Conservation (phyloP, 1,139 yeast species). For the Debaryomyces psychrophilus region DNA sequence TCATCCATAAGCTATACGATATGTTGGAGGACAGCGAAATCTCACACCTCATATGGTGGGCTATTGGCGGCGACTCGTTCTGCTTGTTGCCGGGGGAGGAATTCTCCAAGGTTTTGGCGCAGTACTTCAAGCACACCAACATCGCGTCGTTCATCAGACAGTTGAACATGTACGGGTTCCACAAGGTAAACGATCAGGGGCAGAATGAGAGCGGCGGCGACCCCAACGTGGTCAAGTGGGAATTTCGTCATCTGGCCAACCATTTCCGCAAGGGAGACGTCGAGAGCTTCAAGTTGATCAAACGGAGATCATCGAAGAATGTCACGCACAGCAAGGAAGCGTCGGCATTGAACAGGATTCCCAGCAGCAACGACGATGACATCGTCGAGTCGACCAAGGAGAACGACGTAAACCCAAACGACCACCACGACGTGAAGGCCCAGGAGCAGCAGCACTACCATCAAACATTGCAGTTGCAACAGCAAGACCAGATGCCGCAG, state of each 20-base stretch:
- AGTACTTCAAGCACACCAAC: slow-evolving; percentile 75
- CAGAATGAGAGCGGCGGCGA: slow-evolving; percentile 27
- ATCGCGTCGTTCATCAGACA: slow-evolving; percentile 81
- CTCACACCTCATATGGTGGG: slow-evolving; percentile 52
- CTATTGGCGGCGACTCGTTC: slow-evolving; percentile 40
- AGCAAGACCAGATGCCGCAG: slow-evolving; percentile 15
- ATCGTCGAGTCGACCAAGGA: neutral
- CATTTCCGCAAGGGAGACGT: slow-evolving; percentile 68
- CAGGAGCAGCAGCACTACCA: slow-evolving; percentile 16
- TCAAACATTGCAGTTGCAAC: slow-evolving; percentile 15
- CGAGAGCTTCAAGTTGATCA: slow-evolving; percentile 58
- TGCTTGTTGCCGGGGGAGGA: slow-evolving; percentile 56
- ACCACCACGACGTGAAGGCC: slow-evolving; percentile 17
- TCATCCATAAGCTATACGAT: slow-evolving; percentile 64
- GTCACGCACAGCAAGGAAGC: slow-evolving; percentile 46
- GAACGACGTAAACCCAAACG: neutral
- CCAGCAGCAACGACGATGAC: slow-evolving; percentile 11
- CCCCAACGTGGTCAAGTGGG: slow-evolving; percentile 48
- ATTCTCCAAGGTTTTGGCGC: slow-evolving; percentile 62
- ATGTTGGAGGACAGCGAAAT: slow-evolving; percentile 61
- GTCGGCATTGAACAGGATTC: slow-evolving; percentile 32
- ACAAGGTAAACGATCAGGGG: slow-evolving; percentile 58
- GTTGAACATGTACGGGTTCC: slow-evolving; percentile 79
- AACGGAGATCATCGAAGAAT: slow-evolving; percentile 65
- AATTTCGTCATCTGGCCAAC: slow-evolving; percentile 68